Conservation (phyloP, 1,139 yeast species). For the Taphrina pruni region DNA sequence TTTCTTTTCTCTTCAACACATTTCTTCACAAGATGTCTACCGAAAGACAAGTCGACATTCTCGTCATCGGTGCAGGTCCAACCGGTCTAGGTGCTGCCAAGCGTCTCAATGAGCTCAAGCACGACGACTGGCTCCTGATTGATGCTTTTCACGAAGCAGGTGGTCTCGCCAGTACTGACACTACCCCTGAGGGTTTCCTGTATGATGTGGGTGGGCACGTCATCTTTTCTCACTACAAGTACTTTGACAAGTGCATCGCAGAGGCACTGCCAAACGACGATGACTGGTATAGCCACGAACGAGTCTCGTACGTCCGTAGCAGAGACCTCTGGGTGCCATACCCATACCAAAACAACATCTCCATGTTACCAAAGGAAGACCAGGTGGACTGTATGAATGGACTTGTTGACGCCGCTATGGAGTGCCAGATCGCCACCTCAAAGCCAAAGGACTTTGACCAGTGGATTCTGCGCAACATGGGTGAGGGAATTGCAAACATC, state of each 20-base stretch:
- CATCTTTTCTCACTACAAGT: constrained; percentile 44
- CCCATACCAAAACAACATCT: constrained; percentile 45
- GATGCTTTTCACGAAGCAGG: constrained; percentile 42
- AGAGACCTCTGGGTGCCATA: constrained; percentile 44
- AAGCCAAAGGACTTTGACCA: constrained; percentile 44
- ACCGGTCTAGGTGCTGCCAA: constrained; percentile 45
- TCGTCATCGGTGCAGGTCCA: constrained; percentile 45
- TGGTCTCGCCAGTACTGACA: constrained; percentile 44
- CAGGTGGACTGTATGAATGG: constrained; percentile 44
- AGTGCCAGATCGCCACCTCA: constrained; percentile 41
- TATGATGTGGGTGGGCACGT: constrained; percentile 45
- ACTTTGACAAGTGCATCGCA: constrained; percentile 43
- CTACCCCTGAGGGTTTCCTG: constrained; percentile 44
- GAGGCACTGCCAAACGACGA: constrained; percentile 43
- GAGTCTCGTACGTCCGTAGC: constrained; percentile 44
- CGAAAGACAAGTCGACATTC: constrained; percentile 34
- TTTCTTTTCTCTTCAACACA: neutral
- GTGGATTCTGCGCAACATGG: constrained; percentile 45
- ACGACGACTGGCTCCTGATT: constrained; percentile 41
- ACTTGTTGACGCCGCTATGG: constrained; percentile 43
- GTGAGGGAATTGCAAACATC: constrained; percentile 44
- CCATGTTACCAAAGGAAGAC: constrained; percentile 42
- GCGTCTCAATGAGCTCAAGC: constrained; percentile 42
- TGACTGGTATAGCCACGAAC: constrained; percentile 44
- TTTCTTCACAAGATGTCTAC: neutral